A percentile compares a stretch with the other conserved stretches of the same genome.
Evolutionary conservation across 352 stramenopile species (phyloP).

Genomic region (Globisporangium middletonii): DNA sequence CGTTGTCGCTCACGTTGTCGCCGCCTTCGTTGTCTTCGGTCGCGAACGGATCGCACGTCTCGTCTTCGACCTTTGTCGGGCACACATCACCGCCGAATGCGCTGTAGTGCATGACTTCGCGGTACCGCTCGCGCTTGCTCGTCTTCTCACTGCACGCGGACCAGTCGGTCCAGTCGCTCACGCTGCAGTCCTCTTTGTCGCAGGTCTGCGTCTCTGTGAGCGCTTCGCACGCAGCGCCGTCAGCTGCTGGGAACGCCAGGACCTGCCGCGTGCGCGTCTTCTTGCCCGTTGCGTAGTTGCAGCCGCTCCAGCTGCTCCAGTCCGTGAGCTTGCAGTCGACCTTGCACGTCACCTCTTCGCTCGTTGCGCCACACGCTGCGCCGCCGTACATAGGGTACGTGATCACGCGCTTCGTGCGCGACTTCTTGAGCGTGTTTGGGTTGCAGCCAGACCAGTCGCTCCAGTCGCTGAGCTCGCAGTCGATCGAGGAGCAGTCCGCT

Average conservation of each 20-base stretch:
- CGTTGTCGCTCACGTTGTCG: background rate
- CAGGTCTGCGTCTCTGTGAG: slow-evolving; percentile 22
- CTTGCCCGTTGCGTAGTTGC: slow-evolving; percentile 34
- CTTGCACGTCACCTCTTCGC: slow-evolving; percentile 24
- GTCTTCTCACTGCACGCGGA: slow-evolving; percentile 47
- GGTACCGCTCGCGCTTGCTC: slow-evolving; percentile 22
- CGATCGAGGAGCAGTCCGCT: slow-evolving; percentile 22
- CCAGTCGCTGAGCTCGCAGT: slow-evolving; percentile 48
- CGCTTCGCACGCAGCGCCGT: slow-evolving; percentile 20
- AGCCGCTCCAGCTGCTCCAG: slow-evolving; percentile 43
- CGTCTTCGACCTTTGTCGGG: slow-evolving; percentile 17
- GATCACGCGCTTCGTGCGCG: slow-evolving; percentile 19
- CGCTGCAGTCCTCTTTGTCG: slow-evolving; percentile 34
- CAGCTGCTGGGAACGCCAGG: slow-evolving; percentile 17
- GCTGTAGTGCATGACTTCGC: slow-evolving; percentile 24
- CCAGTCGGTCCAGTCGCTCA: slow-evolving; percentile 43
- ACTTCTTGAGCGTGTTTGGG: slow-evolving; percentile 21
- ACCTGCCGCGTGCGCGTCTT: slow-evolving; percentile 40
- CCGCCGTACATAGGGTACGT: slow-evolving; percentile 31
- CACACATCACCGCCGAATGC: slow-evolving; percentile 30
- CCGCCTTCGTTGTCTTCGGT: background rate
- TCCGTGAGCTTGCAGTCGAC: slow-evolving; percentile 41
- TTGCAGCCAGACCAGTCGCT: slow-evolving; percentile 43
- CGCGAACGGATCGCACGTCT: slow-evolving; percentile 20
- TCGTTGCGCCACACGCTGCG: slow-evolving; percentile 16